Evolutionary conservation across 75 land plant genomes (phyloP).

Genomic region (Selaginella moellendorffii): DNA sequence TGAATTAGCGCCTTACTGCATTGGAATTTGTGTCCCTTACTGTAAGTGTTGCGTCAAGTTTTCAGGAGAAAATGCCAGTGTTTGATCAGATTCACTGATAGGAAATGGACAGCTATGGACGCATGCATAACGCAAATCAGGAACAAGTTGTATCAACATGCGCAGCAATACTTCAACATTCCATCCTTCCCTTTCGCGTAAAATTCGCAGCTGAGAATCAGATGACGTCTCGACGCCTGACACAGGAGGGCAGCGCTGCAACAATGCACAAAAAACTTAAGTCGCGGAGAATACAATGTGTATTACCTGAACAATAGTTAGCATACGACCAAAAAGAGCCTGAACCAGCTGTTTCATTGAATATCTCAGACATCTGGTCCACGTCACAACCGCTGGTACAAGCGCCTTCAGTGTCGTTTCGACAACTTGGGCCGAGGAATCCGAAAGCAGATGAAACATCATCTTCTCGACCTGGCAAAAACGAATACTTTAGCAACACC

Average conservation of each 20-base stretch:
- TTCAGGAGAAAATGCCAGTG: not conserved
- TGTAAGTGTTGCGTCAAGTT: not conserved
- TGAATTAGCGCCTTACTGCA: too few relatives aligned
- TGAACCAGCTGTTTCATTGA: slow-evolving; percentile 49
- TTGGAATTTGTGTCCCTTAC: too few relatives aligned
- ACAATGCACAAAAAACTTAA: slow-evolving; percentile 4
- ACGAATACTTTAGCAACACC: not conserved
- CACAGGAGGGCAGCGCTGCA: slow-evolving; percentile 86
- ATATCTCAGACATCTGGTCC: slow-evolving; percentile 43
- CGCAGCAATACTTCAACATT: slow-evolving; percentile 73
- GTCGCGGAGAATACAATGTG: not conserved
- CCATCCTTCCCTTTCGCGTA: slow-evolving; percentile 95
- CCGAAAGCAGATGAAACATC: slow-evolving; percentile 81
- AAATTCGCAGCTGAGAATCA: slow-evolving; percentile 64
- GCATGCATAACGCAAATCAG: slow-evolving; percentile 43
- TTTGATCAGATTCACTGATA: not conserved
- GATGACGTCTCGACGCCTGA: slow-evolving; percentile 91
- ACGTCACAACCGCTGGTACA: slow-evolving; percentile 64
- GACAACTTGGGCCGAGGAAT: slow-evolving; percentile 80
- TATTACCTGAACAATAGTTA: slow-evolving; percentile 66
- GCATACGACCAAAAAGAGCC: slow-evolving; percentile 49
- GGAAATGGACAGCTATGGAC: slow-evolving; percentile 56
- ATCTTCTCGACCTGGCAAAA: slow-evolving; percentile 73
- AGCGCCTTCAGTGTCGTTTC: slow-evolving; percentile 65
- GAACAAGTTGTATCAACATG: slow-evolving; percentile 59